Conservation (phyloP, 176 grass and related monocot species). For the Rhynchospora breviuscula region DNA sequence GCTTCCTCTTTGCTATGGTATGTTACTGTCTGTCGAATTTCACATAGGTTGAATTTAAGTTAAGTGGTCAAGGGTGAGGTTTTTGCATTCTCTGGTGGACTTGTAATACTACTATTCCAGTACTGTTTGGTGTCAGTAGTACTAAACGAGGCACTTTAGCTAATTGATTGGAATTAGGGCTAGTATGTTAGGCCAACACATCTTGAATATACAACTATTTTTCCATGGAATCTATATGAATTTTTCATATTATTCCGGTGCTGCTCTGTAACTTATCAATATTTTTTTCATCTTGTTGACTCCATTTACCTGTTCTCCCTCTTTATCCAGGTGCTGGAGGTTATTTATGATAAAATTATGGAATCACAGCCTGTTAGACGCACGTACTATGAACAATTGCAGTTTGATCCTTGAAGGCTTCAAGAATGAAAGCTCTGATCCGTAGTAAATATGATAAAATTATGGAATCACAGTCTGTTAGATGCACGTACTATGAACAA, state of each 20-base stretch:
- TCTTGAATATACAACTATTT: not conserved
- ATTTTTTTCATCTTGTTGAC: not conserved
- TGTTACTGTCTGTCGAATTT: not conserved
- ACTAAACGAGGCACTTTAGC: not conserved
- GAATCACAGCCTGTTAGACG: constrained; percentile 83
- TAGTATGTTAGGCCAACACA: not conserved
- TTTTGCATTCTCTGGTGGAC: not conserved
- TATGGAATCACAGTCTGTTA: constrained; percentile 91
- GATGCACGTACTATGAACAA: constrained; percentile 53
- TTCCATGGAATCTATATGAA: not conserved
- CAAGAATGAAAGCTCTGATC: constrained; percentile 23
- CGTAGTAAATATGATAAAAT: constrained; percentile 98
- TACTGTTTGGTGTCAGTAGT: not conserved
- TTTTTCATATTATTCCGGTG: not conserved
- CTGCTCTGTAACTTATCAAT: not conserved
- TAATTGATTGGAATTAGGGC: not conserved
- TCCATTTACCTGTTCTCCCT: not conserved
- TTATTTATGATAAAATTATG: constrained; percentile 92
- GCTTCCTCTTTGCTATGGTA: constrained; percentile 51
- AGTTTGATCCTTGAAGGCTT: constrained; percentile 48
- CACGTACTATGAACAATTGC: constrained; percentile 58
- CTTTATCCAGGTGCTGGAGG: constrained; percentile 50
- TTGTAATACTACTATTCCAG: not conserved
- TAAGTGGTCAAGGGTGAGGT: not conserved
- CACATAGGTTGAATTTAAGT: not conserved